Conservation (phyloP, 2,329 filamentous ascomycete genomes). For the Curvularia sp. region DNA sequence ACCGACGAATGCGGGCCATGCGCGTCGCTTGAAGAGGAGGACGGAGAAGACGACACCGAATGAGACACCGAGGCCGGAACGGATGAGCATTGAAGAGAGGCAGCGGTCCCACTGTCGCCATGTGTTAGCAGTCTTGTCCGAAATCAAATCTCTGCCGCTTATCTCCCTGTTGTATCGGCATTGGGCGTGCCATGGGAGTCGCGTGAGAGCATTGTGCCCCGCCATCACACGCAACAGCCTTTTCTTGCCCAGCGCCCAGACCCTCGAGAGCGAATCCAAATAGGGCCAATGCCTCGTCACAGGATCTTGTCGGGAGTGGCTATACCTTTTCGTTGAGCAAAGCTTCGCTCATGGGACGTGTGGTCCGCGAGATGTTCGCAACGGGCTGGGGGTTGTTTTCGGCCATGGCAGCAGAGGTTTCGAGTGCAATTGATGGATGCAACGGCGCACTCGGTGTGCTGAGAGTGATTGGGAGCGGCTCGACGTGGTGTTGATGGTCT, state of each 20-base stretch:
- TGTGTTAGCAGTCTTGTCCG: slow-evolving; percentile 30
- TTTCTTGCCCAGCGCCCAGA: neutral
- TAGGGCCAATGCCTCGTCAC: neutral
- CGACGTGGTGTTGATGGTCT: slow-evolving; percentile 36
- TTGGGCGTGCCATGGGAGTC: slow-evolving; percentile 8
- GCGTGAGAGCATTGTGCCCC: slow-evolving; percentile 21
- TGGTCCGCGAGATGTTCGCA: slow-evolving; percentile 71
- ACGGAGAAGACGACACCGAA: slow-evolving; percentile 99
- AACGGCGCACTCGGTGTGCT: slow-evolving; percentile 29
- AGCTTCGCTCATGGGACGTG: slow-evolving; percentile 90
- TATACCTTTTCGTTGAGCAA: slow-evolving; percentile 98
- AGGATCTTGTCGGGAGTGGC: slow-evolving; percentile 12
- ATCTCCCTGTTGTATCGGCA: slow-evolving; percentile 4
- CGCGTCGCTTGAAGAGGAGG: slow-evolving; percentile 95
- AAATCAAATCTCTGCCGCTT: slow-evolving; percentile 2
- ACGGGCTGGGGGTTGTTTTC: slow-evolving; percentile 63
- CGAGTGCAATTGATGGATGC: slow-evolving; percentile 39
- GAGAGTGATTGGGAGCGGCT: slow-evolving; percentile 16
- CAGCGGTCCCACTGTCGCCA: slow-evolving; percentile 91
- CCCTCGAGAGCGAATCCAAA: neutral
- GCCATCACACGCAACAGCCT: neutral
- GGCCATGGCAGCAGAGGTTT: slow-evolving; percentile 59
- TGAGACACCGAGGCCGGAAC: slow-evolving; percentile 91
- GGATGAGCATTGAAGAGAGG: slow-evolving; percentile 95
- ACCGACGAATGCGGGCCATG: slow-evolving; percentile 96